A percentile compares a stretch with the other conserved stretches of the same genome.
Conservation (phyloP, 202 grass and related monocot species). For the Cymbopogon flexuosus region DNA sequence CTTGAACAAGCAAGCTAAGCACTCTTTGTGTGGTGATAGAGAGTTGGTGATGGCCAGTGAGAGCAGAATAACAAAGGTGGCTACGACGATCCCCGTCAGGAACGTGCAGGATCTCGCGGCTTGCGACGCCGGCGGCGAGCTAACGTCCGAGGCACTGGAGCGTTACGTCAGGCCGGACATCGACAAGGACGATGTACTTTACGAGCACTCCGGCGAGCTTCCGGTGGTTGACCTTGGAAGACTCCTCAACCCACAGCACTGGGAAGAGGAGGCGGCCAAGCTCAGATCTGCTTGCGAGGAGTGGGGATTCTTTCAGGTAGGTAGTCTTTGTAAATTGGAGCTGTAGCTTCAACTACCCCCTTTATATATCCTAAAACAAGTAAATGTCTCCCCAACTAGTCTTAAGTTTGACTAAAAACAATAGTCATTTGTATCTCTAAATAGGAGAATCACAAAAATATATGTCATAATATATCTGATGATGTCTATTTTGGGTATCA, state of each 20-base stretch:
- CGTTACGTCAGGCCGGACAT: constrained; percentile 34
- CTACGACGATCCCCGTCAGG: neutral
- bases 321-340: too few species aligned
- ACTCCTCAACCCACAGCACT: neutral
- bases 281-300: constrained; percentile 33
- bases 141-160: neutral
- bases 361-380: too few species aligned
- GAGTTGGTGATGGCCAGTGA: neutral
- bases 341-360: too few species aligned
- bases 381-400: too few species aligned
- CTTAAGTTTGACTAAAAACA: too few species aligned
- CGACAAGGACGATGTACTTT: neutral
- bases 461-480: too few species aligned
- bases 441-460: too few species aligned
- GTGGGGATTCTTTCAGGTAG: constrained; percentile 52
- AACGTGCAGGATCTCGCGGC: neutral
- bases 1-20: neutral
- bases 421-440: too few species aligned
- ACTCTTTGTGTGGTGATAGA: neutral
- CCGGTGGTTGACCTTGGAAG: constrained; percentile 31
- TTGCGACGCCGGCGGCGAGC: neutral
- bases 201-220: constrained; percentile 7
- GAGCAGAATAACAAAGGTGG: neutral
- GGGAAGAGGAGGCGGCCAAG: neutral
- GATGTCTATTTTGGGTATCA: too few species aligned